A percentile compares a stretch with the other conserved stretches of the same genome.
Evolutionary conservation across 371 early-diverging fungal genomes (phyloP).

Genomic region (Choanephora cucurbitarum): DNA sequence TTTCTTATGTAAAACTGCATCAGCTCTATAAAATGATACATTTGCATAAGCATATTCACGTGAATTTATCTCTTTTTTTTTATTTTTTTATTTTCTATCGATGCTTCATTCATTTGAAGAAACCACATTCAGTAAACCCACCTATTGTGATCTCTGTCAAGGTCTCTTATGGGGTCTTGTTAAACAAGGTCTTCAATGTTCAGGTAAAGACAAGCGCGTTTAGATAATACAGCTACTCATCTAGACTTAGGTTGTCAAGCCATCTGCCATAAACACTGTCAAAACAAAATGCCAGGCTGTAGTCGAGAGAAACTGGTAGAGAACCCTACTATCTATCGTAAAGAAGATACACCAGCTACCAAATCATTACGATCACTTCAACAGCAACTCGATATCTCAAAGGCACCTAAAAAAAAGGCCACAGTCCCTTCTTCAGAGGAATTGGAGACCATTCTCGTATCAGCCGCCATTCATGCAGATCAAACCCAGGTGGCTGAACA

Average conservation of each 20-base stretch:
- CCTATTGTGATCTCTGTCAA: conserved; percentile 30
- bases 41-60: too few relatives aligned
- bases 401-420: neutral
- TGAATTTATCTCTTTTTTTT: conserved; percentile 2
- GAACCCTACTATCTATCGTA: conserved; percentile 6
- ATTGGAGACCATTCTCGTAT: conserved; percentile 37
- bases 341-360: conserved; percentile 28
- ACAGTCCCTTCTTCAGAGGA: conserved; percentile 18
- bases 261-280: conserved; percentile 17
- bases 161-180: conserved; percentile 29
- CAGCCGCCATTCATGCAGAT: conserved; percentile 42
- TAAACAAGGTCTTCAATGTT: conserved; percentile 24
- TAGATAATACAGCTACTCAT: too few relatives aligned
- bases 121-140: conserved; percentile 16
- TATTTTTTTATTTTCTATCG: conserved; percentile 6
- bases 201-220: conserved; percentile 20
- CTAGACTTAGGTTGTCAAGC: conserved; percentile 25
- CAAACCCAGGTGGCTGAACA: conserved; percentile 30
- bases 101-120: conserved; percentile 24
- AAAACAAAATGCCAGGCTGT: conserved; percentile 10
- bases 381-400: conserved; percentile 10
- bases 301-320: neutral
- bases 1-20: too few relatives aligned
- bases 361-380: conserved; percentile 27
- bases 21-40: neutral